Base-by-base conservation (phyloP, 129 eudicot genomes). In the Heracleum sosnowskyi region DNA sequence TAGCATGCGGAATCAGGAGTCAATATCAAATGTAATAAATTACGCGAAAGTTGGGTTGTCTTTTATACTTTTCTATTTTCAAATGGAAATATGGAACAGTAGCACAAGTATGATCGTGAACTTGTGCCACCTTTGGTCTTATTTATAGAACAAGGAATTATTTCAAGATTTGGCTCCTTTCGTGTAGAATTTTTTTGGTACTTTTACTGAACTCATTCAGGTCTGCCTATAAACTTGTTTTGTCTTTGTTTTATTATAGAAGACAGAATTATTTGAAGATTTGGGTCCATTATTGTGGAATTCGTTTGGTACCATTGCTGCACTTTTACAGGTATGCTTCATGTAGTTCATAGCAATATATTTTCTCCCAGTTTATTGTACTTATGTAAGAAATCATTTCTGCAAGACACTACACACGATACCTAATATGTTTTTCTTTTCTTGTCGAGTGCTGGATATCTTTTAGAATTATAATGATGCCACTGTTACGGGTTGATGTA, bases 261-360 rank as follows among this genome's bases (percentile, higher is more conserved):
- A 88, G 91, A 82, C 91, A 75, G 97, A 92, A 82, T 71, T 90
- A 37, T 92, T 92, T 84, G 93, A 90, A 84, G 96, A 90, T 84
- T 84, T 92, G 88, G 96, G 93, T 82, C 96, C 96, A 77, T 77
- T 90, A 69, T 80, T 92, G 76, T 92, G 97, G 97, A 92, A 92
- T 74, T 92, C 96, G 33, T 88, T 90, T 83, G 96, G 97, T 41
- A 90, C 96, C 49, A 86, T 88, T 82, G 96, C 96, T 73, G 93
- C 93, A 70, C 86, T 90, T 5, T 78, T 92, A 76, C 96, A 92
- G 93, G 96, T 91, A 71, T 78, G 80, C 60, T 77, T 69, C 69
- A 72, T 34, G 37, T 17, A 40, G 78, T 62, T 71, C 53, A 70
- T 53, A 77, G 44, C 37, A 31, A 11, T 18, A 41, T 69, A 39